Percentiles rank a stretch among this genome's conserved stretches.
Evolutionary conservation across 2,329 filamentous ascomycete species (phyloP).

Genomic region (Alternaria brassicicola): DNA sequence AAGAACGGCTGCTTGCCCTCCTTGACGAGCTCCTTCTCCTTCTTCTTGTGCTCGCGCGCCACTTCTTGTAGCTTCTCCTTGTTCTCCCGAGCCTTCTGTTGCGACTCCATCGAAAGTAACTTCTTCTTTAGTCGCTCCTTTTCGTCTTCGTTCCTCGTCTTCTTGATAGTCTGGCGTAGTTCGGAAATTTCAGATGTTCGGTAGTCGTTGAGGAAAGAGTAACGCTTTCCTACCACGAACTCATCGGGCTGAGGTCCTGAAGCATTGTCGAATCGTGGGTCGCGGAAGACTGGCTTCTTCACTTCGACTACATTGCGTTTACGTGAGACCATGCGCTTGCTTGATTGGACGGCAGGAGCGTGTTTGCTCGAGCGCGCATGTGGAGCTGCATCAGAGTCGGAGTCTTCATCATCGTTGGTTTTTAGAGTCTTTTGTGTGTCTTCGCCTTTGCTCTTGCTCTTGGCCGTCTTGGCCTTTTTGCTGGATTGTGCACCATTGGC

Average conservation of each 20-base stretch:
- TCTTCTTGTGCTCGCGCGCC: constrained; percentile 74
- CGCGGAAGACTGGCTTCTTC: constrained; percentile 67
- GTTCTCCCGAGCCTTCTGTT: constrained; percentile 70
- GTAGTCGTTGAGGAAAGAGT: constrained; percentile 88
- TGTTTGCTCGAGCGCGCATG: constrained; percentile 75
- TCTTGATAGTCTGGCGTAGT: constrained; percentile 70
- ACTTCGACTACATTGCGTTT: constrained; percentile 73
- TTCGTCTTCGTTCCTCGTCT: constrained; percentile 67
- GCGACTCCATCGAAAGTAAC: constrained; percentile 79
- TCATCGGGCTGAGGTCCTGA: constrained; percentile 61
- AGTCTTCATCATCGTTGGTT: constrained; percentile 42
- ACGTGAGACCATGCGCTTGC: constrained; percentile 82
- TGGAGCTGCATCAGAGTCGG: constrained; percentile 43
- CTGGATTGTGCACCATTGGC: constrained; percentile 27
- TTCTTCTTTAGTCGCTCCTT: constrained; percentile 74
- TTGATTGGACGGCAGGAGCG: constrained; percentile 81
- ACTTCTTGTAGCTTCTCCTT: constrained; percentile 74
- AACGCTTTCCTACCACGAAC: constrained; percentile 70
- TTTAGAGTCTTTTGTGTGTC: constrained; percentile 39
- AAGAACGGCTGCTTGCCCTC: constrained; percentile 94
- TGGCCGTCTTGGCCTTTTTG: constrained; percentile 26
- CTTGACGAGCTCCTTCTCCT: constrained; percentile 83
- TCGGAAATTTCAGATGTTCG: constrained; percentile 80
- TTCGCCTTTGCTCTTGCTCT: constrained; percentile 21
- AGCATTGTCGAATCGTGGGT: constrained; percentile 85